These are phyloP conservation scores for Harringtonia lauricola DNA, from an alignment of 2,329 filamentous ascomycete species.

Conservation along the genomic window DNA sequence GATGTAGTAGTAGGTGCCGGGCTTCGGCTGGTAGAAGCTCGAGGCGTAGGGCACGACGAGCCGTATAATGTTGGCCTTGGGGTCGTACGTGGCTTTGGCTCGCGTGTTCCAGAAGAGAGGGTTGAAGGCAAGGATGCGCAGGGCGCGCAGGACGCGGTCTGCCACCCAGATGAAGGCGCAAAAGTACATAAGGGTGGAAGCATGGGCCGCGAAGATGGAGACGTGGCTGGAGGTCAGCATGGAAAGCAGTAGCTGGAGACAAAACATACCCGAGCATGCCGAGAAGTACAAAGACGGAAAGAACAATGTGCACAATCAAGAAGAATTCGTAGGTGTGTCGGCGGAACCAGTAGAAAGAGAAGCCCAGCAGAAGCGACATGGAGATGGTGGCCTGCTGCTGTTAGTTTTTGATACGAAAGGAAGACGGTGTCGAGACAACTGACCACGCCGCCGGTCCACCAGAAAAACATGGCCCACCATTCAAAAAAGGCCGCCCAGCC, in stretches of 20 bases:
- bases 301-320: slow-evolving; percentile 27
- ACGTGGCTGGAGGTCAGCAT: slow-evolving; percentile 4
- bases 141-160: slow-evolving; percentile 20
- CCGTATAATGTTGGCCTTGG: slow-evolving; percentile 28
- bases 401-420: neutral
- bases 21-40: slow-evolving; percentile 16
- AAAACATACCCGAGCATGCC: slow-evolving; percentile 15
- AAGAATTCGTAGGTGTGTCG: slow-evolving; percentile 42
- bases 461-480: slow-evolving; percentile 4
- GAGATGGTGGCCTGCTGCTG: slow-evolving; percentile 23
- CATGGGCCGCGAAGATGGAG: slow-evolving; percentile 36
- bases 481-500: neutral
- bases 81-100: slow-evolving; percentile 23
- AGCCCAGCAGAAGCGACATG: slow-evolving; percentile 32
- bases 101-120: slow-evolving; percentile 8
- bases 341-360: slow-evolving; percentile 41
- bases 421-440: neutral
- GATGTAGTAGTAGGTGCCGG: slow-evolving; percentile 35
- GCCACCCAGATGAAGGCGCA: slow-evolving; percentile 7
- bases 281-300: slow-evolving; percentile 28
- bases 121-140: slow-evolving; percentile 31
- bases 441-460: slow-evolving; percentile 11
- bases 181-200: slow-evolving; percentile 17
- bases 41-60: slow-evolving; percentile 24
- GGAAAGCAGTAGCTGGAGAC: no score